These are phyloP conservation scores for Brassica rapa DNA, from an alignment of 345 rosid species.

Conservation along the genomic window DNA sequence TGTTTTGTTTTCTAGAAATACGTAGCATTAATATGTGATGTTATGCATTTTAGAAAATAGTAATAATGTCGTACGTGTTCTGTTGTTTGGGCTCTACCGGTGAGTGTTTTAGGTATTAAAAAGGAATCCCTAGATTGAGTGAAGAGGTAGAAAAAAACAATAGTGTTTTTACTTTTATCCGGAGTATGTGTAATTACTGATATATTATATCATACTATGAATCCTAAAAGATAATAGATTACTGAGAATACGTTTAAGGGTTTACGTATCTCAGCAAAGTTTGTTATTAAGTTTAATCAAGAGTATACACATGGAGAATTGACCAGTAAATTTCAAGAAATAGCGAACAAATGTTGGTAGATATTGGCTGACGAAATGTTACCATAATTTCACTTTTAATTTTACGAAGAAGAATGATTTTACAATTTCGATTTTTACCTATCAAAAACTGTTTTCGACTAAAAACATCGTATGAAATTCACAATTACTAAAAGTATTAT, in stretches of 20 bases:
- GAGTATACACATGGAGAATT: background rate
- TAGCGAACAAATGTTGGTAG: background rate
- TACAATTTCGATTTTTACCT: background rate
- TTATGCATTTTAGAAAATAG: background rate
- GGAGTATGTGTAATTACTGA: background rate
- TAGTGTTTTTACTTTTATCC: background rate
- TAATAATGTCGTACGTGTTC: background rate
- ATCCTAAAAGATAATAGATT: background rate
- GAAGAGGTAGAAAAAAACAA: background rate
- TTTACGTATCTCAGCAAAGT: background rate
- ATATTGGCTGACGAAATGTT: background rate
- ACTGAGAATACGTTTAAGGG: too few species aligned
- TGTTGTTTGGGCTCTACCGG: constrained; percentile 7
- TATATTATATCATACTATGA: constrained; percentile 6
- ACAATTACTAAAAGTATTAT: background rate
- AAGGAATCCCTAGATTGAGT: constrained; percentile 3
- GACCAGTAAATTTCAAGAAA: background rate
- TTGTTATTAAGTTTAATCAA: background rate
- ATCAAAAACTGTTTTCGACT: background rate
- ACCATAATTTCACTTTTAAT: background rate
- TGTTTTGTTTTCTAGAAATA: constrained; percentile 28
- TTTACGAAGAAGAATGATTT: background rate
- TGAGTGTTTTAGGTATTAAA: background rate
- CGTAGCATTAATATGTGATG: constrained; percentile 5
- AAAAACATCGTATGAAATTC: background rate